Percentiles rank a stretch among this genome's conserved stretches.
Evolutionary conservation across 495 filamentous ascomycete genomes (phyloP).

Genomic region (Aspergillus wentii): DNA sequence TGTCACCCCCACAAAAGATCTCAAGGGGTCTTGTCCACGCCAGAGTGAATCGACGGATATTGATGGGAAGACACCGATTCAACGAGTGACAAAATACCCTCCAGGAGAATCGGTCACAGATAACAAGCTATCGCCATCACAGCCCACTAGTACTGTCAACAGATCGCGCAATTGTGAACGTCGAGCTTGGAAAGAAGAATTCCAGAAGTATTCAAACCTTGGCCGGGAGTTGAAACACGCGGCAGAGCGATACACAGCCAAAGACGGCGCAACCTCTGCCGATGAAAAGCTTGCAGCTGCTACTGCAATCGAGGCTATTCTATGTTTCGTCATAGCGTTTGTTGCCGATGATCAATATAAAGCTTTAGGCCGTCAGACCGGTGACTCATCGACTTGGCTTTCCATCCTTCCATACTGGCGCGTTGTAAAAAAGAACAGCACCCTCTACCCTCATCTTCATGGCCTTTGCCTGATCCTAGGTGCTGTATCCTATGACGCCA

Average conservation of each 20-base stretch:
- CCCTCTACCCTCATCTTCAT: conserved; percentile 31
- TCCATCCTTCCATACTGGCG: conserved; percentile 47
- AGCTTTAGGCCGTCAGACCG: conserved; percentile 23
- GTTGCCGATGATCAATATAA: conserved; percentile 41
- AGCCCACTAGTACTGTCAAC: conserved; percentile 13
- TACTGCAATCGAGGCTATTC: conserved; percentile 42
- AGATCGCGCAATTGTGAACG: conserved; percentile 32
- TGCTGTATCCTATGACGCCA: conserved; percentile 42
- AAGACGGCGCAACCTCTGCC: conserved; percentile 18
- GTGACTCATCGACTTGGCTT: conserved; percentile 41
- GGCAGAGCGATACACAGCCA: conserved; percentile 33
- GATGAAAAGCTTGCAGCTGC: conserved; percentile 40
- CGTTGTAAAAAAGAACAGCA: conserved; percentile 35
- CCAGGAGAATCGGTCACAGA: conserved; percentile 18
- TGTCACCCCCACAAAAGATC: conserved; percentile 28
- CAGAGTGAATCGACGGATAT: conserved; percentile 21
- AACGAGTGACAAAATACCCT: conserved; percentile 18
- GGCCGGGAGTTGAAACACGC: conserved; percentile 48
- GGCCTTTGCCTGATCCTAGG: conserved; percentile 42
- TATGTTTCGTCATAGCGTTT: conserved; percentile 47
- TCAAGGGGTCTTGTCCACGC: conserved; percentile 18
- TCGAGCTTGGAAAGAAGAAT: conserved; percentile 42
- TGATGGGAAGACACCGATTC: conserved; percentile 25
- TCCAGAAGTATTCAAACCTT: conserved; percentile 32
- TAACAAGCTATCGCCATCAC: conserved; percentile 24